Base-by-base conservation (phyloP, 805 yeast genomes). In the Saccharomycopsis fibuligera region DNA sequence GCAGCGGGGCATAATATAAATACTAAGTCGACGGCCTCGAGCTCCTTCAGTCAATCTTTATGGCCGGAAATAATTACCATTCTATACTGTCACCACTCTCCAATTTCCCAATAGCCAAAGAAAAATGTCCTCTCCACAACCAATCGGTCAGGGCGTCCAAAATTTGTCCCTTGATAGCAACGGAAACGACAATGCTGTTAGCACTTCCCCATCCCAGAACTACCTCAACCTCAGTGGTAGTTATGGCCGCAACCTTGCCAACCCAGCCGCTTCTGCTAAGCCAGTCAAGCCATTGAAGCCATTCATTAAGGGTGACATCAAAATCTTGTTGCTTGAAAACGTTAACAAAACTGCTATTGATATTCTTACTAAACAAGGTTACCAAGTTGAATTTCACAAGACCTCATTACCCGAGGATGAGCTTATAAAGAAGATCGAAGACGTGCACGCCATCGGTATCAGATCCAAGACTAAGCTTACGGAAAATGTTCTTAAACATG, bases 371-470 rank as follows among this genome's bases (percentile, higher is more conserved):
- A 75, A 75, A 47, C 97, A 93, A 73, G 99, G 99, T 51, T 93
- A 93, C 73, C 98, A 93, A 72, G 96, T 93, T 46, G 99, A 93
- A 66, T 87, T 86, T 68, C 79, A 83, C 73, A 90, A 88, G 73
- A 72, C 90, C 48, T 86, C 96, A 4, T 71, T 93, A 60, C 83
- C 87, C 22, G 98, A 93, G 68, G 96, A 82, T 8, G 96, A 89
- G 70, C 79, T 93, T 65, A 87, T 93, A 62, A 96, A 88, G 71
- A 90, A 89, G 70, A 91, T 93, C 68, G 76, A 77, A 62, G 88
- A 85, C 59, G 96, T 88, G 45, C 98, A 93, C 65, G 99, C 96
- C 52, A 81, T 93, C 63, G 99, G 99, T 69, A 90, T 93, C 63
- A 86, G 99, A 74, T 93, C 98, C 53, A 93, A 93, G 75, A 93